These are phyloP conservation scores for Solidago caesia DNA, from an alignment of 129 eudicot species.

Conservation along the genomic window DNA sequence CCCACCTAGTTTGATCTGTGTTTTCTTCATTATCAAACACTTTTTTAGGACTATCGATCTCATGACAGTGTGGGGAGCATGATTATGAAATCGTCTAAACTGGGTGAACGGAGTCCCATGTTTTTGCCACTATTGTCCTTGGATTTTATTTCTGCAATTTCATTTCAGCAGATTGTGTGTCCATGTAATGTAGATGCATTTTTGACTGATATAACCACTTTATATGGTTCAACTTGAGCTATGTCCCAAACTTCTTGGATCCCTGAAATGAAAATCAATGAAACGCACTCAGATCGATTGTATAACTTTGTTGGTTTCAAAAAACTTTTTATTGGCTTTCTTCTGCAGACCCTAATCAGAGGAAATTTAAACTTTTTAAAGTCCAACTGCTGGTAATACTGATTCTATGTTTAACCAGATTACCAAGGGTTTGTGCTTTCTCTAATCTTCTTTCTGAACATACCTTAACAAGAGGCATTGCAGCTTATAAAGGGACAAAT, in stretches of 20 bases:
- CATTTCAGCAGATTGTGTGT: constrained; percentile 7
- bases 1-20: constrained; percentile 12
- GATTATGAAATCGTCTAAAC: constrained; percentile 30
- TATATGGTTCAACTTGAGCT: constrained; percentile 8
- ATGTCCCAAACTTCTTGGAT: background rate
- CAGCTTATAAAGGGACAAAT: background rate
- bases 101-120: background rate
- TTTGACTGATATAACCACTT: constrained; percentile 16
- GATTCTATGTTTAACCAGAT: constrained; percentile 7
- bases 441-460: background rate
- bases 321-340: background rate
- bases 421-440: background rate
- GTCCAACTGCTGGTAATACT: background rate
- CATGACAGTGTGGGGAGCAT: constrained; percentile 31
- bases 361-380: background rate
- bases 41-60: background rate
- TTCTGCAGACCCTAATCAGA: background rate
- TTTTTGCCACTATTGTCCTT: background rate
- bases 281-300: background rate
- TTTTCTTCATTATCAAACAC: constrained; percentile 20
- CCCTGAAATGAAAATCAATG: background rate
- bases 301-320: background rate
- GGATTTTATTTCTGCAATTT: constrained; percentile 1
- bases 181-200: background rate
- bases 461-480: background rate